phyloP scores from a whole-genome alignment of 257 asterid genomes.

The Plantago ovata region DNA sequence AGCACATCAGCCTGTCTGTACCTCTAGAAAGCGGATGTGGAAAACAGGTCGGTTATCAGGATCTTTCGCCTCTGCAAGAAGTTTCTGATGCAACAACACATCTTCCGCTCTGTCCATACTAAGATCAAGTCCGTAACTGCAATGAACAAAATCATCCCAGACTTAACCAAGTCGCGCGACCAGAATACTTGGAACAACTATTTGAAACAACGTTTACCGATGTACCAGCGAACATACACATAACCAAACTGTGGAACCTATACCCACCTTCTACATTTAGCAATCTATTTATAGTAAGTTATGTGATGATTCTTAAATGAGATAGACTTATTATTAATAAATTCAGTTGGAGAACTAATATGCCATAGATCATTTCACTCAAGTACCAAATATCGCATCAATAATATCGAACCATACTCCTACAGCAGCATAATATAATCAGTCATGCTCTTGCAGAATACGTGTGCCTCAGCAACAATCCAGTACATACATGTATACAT shows the following conservation, averaged over 20 bases:
- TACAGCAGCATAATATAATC: neutral
- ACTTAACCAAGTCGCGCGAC: conserved; percentile 12
- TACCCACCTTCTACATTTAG: neutral
- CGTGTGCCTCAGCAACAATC: neutral
- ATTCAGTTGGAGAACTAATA: neutral
- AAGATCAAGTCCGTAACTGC: conserved; percentile 77
- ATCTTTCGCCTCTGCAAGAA: conserved; percentile 75
- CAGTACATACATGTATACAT: too few relatives aligned
- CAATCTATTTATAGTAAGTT: neutral
- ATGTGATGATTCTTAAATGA: neutral
- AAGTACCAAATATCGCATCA: too few relatives aligned
- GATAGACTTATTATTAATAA: too few relatives aligned
- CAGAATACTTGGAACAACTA: conserved; percentile 5
- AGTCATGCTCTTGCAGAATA: neutral
- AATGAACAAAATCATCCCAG: conserved; percentile 21
- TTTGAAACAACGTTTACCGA: neutral
- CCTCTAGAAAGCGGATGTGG: conserved; percentile 77
- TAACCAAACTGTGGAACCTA: neutral
- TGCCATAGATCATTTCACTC: too few relatives aligned
- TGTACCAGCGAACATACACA: neutral
- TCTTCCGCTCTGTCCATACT: conserved; percentile 86
- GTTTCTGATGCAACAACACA: conserved; percentile 75
- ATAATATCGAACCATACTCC: neutral
- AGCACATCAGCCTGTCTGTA: conserved; percentile 18
- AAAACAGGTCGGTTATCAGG: conserved; percentile 73